Conservation (phyloP, 176 grass and related monocot species). For the Aegilops speltoides region DNA sequence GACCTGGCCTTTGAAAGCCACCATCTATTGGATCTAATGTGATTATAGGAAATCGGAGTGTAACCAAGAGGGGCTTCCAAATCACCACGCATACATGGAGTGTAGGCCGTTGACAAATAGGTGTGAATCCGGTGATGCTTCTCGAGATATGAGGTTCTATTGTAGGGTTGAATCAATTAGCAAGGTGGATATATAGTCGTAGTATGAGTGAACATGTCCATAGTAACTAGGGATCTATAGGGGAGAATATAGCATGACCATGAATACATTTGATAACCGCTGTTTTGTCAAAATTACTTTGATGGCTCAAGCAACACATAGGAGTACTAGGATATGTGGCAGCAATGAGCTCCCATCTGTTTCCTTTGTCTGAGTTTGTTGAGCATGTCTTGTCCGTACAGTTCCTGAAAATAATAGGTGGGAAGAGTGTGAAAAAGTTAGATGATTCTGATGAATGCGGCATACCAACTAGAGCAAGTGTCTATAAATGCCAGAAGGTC, state of each 20-base stretch:
- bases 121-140: neutral
- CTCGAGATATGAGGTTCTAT: neutral
- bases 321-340: neutral
- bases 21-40: too few relatives aligned
- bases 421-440: too few relatives aligned
- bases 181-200: neutral
- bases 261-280: neutral
- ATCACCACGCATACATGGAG: neutral
- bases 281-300: neutral
- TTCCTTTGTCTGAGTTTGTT: neutral
- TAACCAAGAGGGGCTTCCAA: too few relatives aligned
- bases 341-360: neutral
- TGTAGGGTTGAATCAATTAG: neutral
- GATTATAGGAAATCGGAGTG: too few relatives aligned
- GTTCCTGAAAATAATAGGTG: too few relatives aligned
- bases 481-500: too few relatives aligned
- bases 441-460: too few relatives aligned
- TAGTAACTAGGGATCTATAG: neutral
- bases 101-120: too few relatives aligned
- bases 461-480: too few relatives aligned
- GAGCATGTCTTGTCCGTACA: neutral
- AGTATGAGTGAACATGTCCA: neutral
- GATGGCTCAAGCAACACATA: neutral
- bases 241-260: neutral
- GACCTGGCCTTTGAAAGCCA: too few relatives aligned